Evolutionary conservation across 352 stramenopile genomes (phyloP), one percentile per base, ranked within the genome.

Genomic region (Phytophthora palmivora): DNA sequence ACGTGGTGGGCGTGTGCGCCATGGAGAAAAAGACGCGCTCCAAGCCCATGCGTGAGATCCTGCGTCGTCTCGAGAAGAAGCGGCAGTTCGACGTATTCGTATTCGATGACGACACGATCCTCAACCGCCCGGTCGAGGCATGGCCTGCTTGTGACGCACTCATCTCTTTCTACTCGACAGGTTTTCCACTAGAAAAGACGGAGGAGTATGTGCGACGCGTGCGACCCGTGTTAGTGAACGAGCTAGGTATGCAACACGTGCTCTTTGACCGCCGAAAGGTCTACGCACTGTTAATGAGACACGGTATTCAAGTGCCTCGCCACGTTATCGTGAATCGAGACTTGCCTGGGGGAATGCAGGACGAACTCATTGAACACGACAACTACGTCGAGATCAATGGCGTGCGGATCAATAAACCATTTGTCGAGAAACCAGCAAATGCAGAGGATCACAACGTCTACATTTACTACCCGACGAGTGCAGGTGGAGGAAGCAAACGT

Each of bases 401-500:
- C 43, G 84, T 98, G 33, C 87, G 86, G 45, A 98, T 99, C 42
- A 72, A 97, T 67, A 99, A 99, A 76, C 98, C 98, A 8, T 99
- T 99, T 66, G 98, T 99, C 5, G 98, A 99, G 76, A 99, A 99
- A 67, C 98, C 98, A 0, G 97, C 99, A 16, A 92, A 99, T 74
- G 97, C 96, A 18, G 98, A 99, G 62, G 96, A 99, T 79, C 98
- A 99, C 78, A 99, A 99, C 72, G 98, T 99, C 65, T 82, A 98
- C 72, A 99, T 99, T 54, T 99, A 99, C 76, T 99, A 99, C 75
- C 98, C 98, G 1, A 97, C 97, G 65, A 98, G 85, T 47, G 97
- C 97, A n/a, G 98, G 98, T 16, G 98, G 98, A 28, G 98, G 98
- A 26, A 98, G 96, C 72, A 99, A 99, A 74, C 93, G 97, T 41